phyloP scores from a whole-genome alignment of 768 basidiomycete species.

The Agaricus subrufescens region DNA sequence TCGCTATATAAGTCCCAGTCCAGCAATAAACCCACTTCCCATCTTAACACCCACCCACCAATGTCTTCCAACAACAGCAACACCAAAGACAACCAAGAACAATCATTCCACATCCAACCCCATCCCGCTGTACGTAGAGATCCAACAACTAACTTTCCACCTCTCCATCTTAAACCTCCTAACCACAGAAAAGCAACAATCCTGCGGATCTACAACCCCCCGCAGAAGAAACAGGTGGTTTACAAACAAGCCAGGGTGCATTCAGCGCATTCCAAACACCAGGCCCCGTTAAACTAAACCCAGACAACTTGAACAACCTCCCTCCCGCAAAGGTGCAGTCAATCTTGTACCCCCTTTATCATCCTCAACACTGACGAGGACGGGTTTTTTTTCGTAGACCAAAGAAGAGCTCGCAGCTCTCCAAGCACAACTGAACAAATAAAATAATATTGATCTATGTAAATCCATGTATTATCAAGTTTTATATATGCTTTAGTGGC shows the following conservation, averaged over 20 bases:
- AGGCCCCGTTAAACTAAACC: slow-evolving; percentile 46
- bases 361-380: neutral
- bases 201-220: slow-evolving; percentile 50
- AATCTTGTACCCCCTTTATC: neutral
- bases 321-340: slow-evolving; percentile 43
- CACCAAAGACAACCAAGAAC: slow-evolving; percentile 24
- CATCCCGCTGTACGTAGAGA: slow-evolving; percentile 49
- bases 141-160: too few species aligned
- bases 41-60: slow-evolving; percentile 10
- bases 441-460: too few species aligned
- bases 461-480: too few species aligned
- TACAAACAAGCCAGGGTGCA: slow-evolving; percentile 30
- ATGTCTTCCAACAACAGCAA: slow-evolving; percentile 18
- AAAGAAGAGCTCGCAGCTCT: slow-evolving; percentile 39
- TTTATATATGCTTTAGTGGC: too few species aligned
- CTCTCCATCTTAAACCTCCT: too few species aligned
- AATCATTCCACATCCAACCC: slow-evolving; percentile 47
- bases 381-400: slow-evolving; percentile 26
- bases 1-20: slow-evolving; percentile 1
- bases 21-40: slow-evolving; percentile 7
- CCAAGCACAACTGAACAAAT: slow-evolving; percentile 1
- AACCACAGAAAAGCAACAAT: slow-evolving; percentile 53
- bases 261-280: slow-evolving; percentile 38
- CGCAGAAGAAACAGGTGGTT: slow-evolving; percentile 27
- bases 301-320: slow-evolving; percentile 37